Evolutionary conservation across 2,329 filamentous ascomycete species (phyloP).

Genomic region (Phyllosticta citrichinensis): DNA sequence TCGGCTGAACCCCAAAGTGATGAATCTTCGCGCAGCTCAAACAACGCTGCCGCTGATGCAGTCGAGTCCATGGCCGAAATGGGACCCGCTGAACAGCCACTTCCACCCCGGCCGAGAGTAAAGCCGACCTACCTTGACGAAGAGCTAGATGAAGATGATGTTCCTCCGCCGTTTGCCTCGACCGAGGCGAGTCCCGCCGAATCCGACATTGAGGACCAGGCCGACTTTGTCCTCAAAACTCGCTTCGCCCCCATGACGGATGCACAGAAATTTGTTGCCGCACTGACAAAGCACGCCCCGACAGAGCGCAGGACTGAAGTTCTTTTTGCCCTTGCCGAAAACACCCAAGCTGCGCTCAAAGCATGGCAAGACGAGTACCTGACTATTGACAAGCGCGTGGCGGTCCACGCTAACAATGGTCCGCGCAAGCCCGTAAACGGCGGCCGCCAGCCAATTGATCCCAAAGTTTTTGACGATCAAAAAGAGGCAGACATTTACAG

Average conservation of each 20-base stretch:
- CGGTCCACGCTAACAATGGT: constrained; percentile 18
- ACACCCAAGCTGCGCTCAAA: constrained; percentile 42
- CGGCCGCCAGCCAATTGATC: constrained; percentile 35
- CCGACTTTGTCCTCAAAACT: constrained; percentile 32
- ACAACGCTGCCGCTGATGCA: constrained; percentile 1
- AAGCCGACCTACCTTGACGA: constrained; percentile 8
- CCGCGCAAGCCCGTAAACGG: constrained; percentile 43
- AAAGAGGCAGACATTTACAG: constrained; percentile 53
- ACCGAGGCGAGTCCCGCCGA: constrained; percentile 19
- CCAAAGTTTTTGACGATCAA: constrained; percentile 46
- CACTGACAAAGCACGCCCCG: constrained; percentile 33
- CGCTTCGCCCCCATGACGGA: constrained; percentile 34
- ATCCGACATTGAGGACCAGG: constrained; percentile 28
- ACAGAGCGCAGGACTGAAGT: constrained; percentile 39
- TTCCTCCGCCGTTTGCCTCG: constrained; percentile 27
- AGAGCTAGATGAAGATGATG: constrained; percentile 15
- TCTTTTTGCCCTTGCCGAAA: constrained; percentile 45
- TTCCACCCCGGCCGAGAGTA: neutral
- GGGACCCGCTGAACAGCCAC: neutral
- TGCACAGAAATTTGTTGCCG: constrained; percentile 31
- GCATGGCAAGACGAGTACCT: constrained; percentile 52
- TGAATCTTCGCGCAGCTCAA: constrained; percentile 2
- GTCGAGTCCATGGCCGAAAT: neutral
- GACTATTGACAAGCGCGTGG: constrained; percentile 37
- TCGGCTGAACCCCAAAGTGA: neutral